Evolutionary conservation across 352 stramenopile genomes (phyloP).

Genomic region (Phytopythium ostracodes): DNA sequence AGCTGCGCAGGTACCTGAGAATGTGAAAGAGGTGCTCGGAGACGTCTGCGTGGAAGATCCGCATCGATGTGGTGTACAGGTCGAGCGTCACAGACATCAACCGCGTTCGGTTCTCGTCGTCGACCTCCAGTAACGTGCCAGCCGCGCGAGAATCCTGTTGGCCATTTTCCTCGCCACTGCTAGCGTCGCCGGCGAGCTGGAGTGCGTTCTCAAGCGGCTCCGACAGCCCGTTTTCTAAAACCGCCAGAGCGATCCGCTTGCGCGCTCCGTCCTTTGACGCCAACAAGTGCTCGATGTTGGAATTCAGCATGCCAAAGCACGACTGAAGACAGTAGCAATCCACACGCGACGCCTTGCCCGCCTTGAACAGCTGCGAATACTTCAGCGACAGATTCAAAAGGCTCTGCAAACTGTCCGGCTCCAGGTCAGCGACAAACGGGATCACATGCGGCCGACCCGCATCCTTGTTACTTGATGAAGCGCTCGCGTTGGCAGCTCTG

Average conservation of each 20-base stretch:
- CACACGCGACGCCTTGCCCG: conserved; percentile 8
- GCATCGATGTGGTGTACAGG: conserved; percentile 48
- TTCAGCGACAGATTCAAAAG: conserved; percentile 26
- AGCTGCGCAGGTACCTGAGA: conserved; percentile 36
- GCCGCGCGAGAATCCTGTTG: not conserved
- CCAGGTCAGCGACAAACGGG: conserved; percentile 43
- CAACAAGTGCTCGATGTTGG: conserved; percentile 33
- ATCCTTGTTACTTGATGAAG: not conserved
- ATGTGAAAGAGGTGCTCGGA: conserved; percentile 37
- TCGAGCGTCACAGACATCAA: conserved; percentile 37
- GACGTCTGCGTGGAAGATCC: conserved; percentile 44
- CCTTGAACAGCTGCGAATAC: conserved; percentile 31
- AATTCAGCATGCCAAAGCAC: conserved; percentile 38
- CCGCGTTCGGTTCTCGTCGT: conserved; percentile 14
- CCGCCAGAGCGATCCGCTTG: conserved; percentile 14
- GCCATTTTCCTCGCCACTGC: not conserved
- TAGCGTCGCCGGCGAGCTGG: conserved; percentile 17
- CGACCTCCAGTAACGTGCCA: conserved; percentile 3
- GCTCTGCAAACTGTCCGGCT: conserved; percentile 25
- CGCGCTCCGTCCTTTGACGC: conserved; percentile 4
- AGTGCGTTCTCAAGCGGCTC: conserved; percentile 31
- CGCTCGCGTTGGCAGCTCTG: conserved; percentile 30
- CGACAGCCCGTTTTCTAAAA: conserved; percentile 21
- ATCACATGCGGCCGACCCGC: conserved; percentile 3
- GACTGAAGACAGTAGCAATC: conserved; percentile 36